These are phyloP conservation scores for Brettanomyces custersianus DNA, from an alignment of 805 yeast species.

Conservation along the genomic window DNA sequence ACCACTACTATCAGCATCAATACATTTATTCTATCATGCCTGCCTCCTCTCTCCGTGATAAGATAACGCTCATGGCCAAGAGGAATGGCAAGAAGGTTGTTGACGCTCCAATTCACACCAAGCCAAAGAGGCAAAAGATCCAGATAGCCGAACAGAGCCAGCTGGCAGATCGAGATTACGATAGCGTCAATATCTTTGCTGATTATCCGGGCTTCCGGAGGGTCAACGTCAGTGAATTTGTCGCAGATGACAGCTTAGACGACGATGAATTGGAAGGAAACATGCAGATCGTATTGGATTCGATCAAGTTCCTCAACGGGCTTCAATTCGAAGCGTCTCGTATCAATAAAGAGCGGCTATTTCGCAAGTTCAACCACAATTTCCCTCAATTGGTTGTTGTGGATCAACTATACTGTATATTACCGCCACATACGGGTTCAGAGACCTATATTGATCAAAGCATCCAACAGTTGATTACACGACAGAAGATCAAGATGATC, in stretches of 20 bases:
- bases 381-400: slow-evolving; percentile 34
- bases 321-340: slow-evolving; percentile 13
- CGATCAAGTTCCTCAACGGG: slow-evolving; percentile 12
- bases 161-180: slow-evolving; percentile 4
- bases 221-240: slow-evolving; percentile 5
- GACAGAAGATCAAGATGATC: slow-evolving; percentile 27
- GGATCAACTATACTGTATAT: slow-evolving; percentile 42
- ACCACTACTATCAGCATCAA: too few species aligned
- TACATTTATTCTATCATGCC: background rate
- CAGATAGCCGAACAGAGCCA: background rate
- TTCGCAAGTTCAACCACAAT: slow-evolving; percentile 10
- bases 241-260: slow-evolving; percentile 9
- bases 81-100: background rate
- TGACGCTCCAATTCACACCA: background rate
- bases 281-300: slow-evolving; percentile 8
- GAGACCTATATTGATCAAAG: slow-evolving; percentile 45
- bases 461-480: slow-evolving; percentile 28
- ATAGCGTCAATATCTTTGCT: slow-evolving; percentile 11
- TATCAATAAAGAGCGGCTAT: slow-evolving; percentile 13
- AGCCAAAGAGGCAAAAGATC: slow-evolving; percentile 1
- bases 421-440: slow-evolving; percentile 23
- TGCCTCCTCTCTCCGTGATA: slow-evolving; percentile 1
- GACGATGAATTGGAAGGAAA: slow-evolving; percentile 7
- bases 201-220: slow-evolving; percentile 6
- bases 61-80: slow-evolving; percentile 1